Conservation (phyloP, 108 stramenopile species). For the Seminavis robusta region DNA sequence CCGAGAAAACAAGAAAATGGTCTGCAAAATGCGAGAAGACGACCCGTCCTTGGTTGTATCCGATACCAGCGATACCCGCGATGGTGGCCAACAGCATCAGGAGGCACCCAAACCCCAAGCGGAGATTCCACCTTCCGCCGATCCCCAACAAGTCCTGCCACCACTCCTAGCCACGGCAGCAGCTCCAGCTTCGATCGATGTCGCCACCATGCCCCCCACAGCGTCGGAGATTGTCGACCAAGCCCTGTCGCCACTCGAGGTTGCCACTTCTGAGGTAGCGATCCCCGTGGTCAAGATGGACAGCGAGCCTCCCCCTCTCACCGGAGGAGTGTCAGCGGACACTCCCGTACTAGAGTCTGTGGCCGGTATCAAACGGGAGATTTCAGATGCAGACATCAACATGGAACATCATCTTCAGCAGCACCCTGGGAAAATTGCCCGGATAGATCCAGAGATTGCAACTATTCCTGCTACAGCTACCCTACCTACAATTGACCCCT, state of each 20-base stretch:
- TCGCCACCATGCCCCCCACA: not conserved
- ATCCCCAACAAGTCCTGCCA: not conserved
- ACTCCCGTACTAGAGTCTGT: no score
- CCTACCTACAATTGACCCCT: no score
- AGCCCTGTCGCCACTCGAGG: constrained; percentile 6
- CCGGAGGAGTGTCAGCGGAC: no score
- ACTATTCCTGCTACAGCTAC: no score
- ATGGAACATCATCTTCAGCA: not conserved
- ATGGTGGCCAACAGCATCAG: not conserved
- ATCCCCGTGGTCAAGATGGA: no score
- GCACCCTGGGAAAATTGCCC: no score
- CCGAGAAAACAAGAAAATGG: constrained; percentile 76
- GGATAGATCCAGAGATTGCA: no score
- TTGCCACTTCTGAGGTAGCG: not conserved
- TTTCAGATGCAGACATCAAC: no score
- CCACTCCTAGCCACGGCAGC: not conserved
- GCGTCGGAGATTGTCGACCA: constrained; percentile 28
- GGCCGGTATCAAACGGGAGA: no score
- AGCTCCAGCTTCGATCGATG: not conserved
- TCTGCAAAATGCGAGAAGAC: constrained; percentile 24
- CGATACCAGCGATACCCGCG: not conserved
- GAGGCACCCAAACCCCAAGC: not conserved
- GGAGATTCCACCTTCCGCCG: not conserved
- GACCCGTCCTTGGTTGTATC: not conserved
- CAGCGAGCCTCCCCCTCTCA: no score